Evolutionary conservation across 345 rosid genomes (phyloP).

Genomic region (Xanthoceras sorbifolium): DNA sequence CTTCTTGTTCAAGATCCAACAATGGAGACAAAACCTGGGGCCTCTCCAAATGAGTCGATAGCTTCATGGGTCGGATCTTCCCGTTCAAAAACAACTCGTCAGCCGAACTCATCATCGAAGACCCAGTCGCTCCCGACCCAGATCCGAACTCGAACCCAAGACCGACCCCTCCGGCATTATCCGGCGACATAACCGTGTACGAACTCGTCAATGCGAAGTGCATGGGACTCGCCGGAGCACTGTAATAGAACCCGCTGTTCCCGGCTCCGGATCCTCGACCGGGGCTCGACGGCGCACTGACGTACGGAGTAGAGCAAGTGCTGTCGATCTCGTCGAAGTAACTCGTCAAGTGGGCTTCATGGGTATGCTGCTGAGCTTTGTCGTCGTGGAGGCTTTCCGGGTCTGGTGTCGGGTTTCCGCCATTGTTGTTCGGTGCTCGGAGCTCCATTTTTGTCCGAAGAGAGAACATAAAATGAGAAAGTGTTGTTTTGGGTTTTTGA

Average conservation of each 20-base stretch:
- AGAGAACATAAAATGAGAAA: background rate
- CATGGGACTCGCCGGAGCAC: slow-evolving; percentile 97
- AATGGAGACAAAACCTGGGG: slow-evolving; percentile 76
- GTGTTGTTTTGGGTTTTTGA: background rate
- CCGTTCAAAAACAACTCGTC: slow-evolving; percentile 93
- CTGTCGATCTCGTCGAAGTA: slow-evolving; percentile 50
- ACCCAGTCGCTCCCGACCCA: slow-evolving; percentile 48
- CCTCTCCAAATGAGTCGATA: slow-evolving; percentile 74
- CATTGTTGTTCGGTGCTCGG: slow-evolving; percentile 23
- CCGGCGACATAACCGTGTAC: slow-evolving; percentile 27
- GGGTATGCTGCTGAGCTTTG: background rate
- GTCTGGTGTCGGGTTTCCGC: slow-evolving; percentile 13
- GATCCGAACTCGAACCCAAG: slow-evolving; percentile 79
- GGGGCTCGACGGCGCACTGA: slow-evolving; percentile 96
- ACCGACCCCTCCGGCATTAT: slow-evolving; percentile 5
- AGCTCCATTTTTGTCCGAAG: slow-evolving; percentile 35
- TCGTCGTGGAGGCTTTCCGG: slow-evolving; percentile 5
- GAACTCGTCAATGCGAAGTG: slow-evolving; percentile 59
- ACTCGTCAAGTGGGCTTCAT: slow-evolving; percentile 5
- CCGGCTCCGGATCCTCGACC: slow-evolving; percentile 47
- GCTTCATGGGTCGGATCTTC: slow-evolving; percentile 94
- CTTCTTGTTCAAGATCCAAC: slow-evolving; percentile 70
- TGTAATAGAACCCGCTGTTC: slow-evolving; percentile 69
- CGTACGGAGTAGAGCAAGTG: slow-evolving; percentile 93
- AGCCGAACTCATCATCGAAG: slow-evolving; percentile 71